Evolutionary conservation across 2,329 filamentous ascomycete species (phyloP).

Genomic region (Neonectria hederae): DNA sequence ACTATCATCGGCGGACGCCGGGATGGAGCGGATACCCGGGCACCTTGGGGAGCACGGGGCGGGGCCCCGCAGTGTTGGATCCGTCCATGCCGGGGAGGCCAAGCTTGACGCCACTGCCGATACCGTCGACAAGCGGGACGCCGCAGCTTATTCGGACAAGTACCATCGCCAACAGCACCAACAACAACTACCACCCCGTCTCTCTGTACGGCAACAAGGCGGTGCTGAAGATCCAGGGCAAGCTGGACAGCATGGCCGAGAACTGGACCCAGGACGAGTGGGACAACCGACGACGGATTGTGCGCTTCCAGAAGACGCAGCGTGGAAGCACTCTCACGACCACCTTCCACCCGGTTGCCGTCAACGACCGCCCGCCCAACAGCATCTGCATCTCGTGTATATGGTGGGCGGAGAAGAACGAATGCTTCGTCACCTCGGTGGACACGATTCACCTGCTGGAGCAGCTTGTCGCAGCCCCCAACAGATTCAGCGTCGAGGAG

Average conservation of each 20-base stretch:
- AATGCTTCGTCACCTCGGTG: conserved; percentile 94
- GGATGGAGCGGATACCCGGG: conserved; percentile 57
- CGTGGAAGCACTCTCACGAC: conserved; percentile 82
- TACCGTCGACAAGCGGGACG: conserved; percentile 51
- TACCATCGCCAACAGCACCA: conserved; percentile 55
- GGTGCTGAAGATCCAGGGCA: conserved; percentile 82
- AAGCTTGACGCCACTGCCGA: conserved; percentile 58
- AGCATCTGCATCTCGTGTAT: conserved; percentile 98
- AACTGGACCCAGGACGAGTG: conserved; percentile 87
- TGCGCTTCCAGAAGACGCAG: conserved; percentile 87
- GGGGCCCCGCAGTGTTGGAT: conserved; percentile 55
- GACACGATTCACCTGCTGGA: conserved; percentile 97
- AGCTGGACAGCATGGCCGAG: conserved; percentile 84
- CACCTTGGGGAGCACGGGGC: conserved; percentile 52
- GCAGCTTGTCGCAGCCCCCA: conserved; percentile 78
- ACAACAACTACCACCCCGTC: conserved; percentile 76
- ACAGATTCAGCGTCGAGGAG: conserved; percentile 93
- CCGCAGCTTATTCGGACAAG: conserved; percentile 67
- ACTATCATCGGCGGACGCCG: conserved; percentile 53
- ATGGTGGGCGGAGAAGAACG: conserved; percentile 90
- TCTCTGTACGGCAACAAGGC: conserved; percentile 86
- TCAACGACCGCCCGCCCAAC: conserved; percentile 81
- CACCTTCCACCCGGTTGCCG: conserved; percentile 80
- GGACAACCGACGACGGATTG: conserved; percentile 80
- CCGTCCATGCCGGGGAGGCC: conserved; percentile 55